Evolutionary conservation across 176 grass and related monocot species (phyloP).

Genomic region (Oryza meridionalis): DNA sequence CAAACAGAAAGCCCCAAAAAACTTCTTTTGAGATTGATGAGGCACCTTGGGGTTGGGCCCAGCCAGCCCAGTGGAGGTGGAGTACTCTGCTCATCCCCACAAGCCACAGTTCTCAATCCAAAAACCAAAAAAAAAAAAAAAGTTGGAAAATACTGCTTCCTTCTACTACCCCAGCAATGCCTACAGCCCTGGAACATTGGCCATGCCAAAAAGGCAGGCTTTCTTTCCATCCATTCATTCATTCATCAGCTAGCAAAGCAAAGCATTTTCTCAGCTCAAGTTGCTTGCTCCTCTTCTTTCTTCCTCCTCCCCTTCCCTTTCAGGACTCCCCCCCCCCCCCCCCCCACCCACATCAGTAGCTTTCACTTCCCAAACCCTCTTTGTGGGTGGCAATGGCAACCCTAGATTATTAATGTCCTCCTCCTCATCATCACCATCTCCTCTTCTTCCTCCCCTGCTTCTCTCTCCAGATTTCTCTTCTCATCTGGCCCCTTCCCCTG

Average conservation of each 20-base stretch:
- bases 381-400: conserved; percentile 46
- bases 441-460: neutral
- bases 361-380: neutral
- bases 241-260: neutral
- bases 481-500: conserved; percentile 28
- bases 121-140: neutral
- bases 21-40: conserved; percentile 40
- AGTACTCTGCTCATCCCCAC: neutral
- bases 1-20: conserved; percentile 40
- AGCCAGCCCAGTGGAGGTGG: neutral
- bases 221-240: neutral
- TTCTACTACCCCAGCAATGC: neutral
- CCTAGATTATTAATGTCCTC: conserved; percentile 39
- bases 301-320: neutral
- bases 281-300: neutral
- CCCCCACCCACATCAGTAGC: neutral
- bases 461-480: conserved; percentile 33
- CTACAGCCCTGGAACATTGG: neutral
- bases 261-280: neutral
- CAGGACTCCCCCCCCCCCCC: neutral
- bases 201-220: conserved; percentile 32
- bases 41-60: neutral
- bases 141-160: neutral
- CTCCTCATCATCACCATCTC: neutral
- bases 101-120: neutral